Percentiles rank a stretch among this genome's conserved stretches.
Evolutionary conservation across 768 basidiomycete species (phyloP).

Genomic region (Lentinula boryana): DNA sequence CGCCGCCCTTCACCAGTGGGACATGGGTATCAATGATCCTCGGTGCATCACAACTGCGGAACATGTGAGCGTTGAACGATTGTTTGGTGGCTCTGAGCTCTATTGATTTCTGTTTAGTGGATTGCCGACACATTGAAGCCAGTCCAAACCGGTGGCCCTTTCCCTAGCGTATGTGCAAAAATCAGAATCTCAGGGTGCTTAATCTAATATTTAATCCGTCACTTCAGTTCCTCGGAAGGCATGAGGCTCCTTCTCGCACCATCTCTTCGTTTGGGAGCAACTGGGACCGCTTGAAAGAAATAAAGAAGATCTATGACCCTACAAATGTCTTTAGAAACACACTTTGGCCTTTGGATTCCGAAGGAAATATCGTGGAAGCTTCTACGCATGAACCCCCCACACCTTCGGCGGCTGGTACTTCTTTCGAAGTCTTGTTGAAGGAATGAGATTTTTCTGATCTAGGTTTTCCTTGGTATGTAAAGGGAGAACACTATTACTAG

Average conservation of each 20-base stretch:
- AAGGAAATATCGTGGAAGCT: constrained; percentile 49
- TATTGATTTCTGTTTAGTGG: constrained; percentile 46
- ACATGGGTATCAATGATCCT: constrained; percentile 74
- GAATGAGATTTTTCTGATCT: not conserved
- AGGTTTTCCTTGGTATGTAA: not conserved
- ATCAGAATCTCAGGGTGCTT: constrained; percentile 9
- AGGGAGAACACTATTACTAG: not conserved
- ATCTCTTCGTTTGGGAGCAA: constrained; percentile 69
- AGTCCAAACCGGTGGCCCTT: constrained; percentile 72
- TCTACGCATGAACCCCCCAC: constrained; percentile 59
- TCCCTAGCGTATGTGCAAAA: constrained; percentile 64
- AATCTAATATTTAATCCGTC: constrained; percentile 2
- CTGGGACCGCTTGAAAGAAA: constrained; percentile 61
- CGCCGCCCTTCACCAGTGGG: constrained; percentile 91
- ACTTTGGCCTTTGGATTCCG: constrained; percentile 71
- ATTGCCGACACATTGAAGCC: constrained; percentile 67
- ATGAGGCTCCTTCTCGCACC: constrained; percentile 56
- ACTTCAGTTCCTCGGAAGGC: constrained; percentile 66
- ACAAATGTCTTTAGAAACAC: constrained; percentile 67
- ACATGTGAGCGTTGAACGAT: constrained; percentile 40
- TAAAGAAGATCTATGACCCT: constrained; percentile 79
- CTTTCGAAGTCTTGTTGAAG: constrained; percentile 10
- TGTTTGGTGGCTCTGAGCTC: not conserved
- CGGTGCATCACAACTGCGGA: constrained; percentile 80
- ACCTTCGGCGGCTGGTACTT: constrained; percentile 20